Percentiles rank a stretch among this genome's conserved stretches.
These are phyloP conservation scores for Pichia sp. DNA, from an alignment of 1,139 yeast species.

Conservation along the genomic window DNA sequence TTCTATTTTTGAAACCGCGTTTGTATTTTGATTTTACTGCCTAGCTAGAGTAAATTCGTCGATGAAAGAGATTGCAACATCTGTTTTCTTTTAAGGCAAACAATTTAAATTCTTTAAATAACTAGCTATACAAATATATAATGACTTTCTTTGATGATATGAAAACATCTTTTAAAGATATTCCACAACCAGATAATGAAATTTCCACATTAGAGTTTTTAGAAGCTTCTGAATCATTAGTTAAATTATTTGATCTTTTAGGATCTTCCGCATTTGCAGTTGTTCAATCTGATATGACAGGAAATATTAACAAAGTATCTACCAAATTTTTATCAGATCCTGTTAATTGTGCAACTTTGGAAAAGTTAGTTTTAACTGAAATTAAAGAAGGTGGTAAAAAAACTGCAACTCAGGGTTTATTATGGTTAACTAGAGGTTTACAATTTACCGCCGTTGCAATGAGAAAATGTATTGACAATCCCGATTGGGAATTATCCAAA, in stretches of 20 bases:
- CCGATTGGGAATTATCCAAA: constrained; percentile 57
- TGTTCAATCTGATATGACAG: constrained; percentile 84
- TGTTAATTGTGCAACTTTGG: constrained; percentile 56
- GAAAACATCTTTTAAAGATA: constrained; percentile 70
- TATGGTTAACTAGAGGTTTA: constrained; percentile 83
- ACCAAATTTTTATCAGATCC: constrained; percentile 62
- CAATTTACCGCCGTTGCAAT: constrained; percentile 85
- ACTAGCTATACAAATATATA: background rate
- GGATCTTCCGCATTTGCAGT: constrained; percentile 82
- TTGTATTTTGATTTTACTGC: background rate
- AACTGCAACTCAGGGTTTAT: constrained; percentile 84
- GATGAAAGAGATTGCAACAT: background rate
- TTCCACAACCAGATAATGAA: constrained; percentile 50
- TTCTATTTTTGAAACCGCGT: background rate
- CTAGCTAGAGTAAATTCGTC: background rate
- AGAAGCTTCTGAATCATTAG: constrained; percentile 79
- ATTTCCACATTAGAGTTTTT: constrained; percentile 69
- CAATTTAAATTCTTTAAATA: background rate
- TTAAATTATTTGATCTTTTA: constrained; percentile 72
- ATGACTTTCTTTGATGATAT: constrained; percentile 77
- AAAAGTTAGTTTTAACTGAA: constrained; percentile 64
- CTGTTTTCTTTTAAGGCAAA: background rate
- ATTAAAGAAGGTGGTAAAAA: constrained; percentile 54
- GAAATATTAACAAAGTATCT: constrained; percentile 73
- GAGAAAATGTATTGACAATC: constrained; percentile 65